phyloP scores from a whole-genome alignment of 306 rosid genomes.

The Fragaria iinumae region DNA sequence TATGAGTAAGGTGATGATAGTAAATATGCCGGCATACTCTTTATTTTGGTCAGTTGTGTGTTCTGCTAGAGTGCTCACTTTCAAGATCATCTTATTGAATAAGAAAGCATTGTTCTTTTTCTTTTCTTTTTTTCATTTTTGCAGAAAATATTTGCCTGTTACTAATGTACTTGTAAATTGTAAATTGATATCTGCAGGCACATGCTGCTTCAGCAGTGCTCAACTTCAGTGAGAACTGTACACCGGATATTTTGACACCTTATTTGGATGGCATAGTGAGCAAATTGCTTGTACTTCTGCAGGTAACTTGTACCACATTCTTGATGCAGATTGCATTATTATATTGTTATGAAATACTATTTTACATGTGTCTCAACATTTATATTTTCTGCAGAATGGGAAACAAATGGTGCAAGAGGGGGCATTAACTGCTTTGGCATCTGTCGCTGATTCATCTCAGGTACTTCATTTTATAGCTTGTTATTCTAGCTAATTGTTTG shows the following conservation, averaged over 20 bases:
- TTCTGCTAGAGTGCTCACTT: not conserved
- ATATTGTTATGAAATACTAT: slow-evolving; percentile 8
- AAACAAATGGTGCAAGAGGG: slow-evolving; percentile 99
- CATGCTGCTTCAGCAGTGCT: slow-evolving; percentile 99
- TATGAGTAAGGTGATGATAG: not conserved
- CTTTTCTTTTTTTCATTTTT: not conserved
- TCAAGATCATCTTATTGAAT: not conserved
- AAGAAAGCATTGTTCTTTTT: not conserved
- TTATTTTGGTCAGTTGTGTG: not conserved
- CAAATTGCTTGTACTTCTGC: slow-evolving; percentile 91
- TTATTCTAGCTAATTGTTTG: not conserved
- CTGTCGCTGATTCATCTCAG: slow-evolving; percentile 99
- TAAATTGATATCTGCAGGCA: slow-evolving; percentile 53
- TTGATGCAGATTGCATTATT: not conserved
- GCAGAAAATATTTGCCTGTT: not conserved
- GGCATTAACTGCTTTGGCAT: slow-evolving; percentile 96
- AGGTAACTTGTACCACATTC: slow-evolving; percentile 46
- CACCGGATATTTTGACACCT: slow-evolving; percentile 84
- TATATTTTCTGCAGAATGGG: slow-evolving; percentile 62
- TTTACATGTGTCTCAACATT: slow-evolving; percentile 8
- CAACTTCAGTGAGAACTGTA: slow-evolving; percentile 97
- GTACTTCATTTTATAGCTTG: slow-evolving; percentile 35
- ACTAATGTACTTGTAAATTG: not conserved
- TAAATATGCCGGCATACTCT: not conserved
- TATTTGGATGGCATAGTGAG: slow-evolving; percentile 92